Percentiles rank a stretch among this genome's conserved stretches.
Conservation (phyloP, 345 rosid genomes). For the Eucalyptus marginata region DNA sequence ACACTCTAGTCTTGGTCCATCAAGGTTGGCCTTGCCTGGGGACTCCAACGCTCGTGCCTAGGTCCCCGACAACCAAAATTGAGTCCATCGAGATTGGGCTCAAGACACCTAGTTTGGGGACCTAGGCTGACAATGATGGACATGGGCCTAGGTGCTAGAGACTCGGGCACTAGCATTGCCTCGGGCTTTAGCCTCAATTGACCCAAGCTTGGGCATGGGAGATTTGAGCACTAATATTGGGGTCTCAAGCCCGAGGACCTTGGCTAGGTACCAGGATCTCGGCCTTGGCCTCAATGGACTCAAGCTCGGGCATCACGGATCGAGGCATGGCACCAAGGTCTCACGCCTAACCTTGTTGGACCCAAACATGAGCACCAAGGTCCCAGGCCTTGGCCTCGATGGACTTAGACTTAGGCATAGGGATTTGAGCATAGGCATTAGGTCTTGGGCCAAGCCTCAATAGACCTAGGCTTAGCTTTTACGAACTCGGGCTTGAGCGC, state of each 20-base stretch:
- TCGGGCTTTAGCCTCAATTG: fast-evolving
- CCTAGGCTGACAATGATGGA: neutral
- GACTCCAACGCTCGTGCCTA: fast-evolving
- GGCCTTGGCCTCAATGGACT: neutral
- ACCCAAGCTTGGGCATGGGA: neutral
- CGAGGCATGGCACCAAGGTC: too few relatives aligned
- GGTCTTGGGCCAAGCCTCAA: neutral
- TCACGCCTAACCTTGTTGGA: too few relatives aligned
- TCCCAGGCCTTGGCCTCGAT: neutral
- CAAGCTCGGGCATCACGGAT: fast-evolving
- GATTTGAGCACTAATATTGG: neutral
- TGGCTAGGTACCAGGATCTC: fast-evolving
- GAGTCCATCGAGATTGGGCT: neutral
- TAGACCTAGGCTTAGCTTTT: too few relatives aligned
- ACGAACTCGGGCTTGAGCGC: too few relatives aligned
- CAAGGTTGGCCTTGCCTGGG: fast-evolving
- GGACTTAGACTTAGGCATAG: fast-evolving
- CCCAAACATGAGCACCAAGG: neutral
- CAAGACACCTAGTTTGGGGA: fast-evolving
- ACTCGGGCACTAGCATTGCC: neutral
- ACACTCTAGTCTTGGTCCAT: neutral
- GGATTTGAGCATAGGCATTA: neutral
- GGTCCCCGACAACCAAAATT: neutral
- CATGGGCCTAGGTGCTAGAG: neutral
- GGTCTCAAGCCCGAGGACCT: neutral